Conservation (phyloP, 2,329 filamentous ascomycete species). For the Cercospora zeina region DNA sequence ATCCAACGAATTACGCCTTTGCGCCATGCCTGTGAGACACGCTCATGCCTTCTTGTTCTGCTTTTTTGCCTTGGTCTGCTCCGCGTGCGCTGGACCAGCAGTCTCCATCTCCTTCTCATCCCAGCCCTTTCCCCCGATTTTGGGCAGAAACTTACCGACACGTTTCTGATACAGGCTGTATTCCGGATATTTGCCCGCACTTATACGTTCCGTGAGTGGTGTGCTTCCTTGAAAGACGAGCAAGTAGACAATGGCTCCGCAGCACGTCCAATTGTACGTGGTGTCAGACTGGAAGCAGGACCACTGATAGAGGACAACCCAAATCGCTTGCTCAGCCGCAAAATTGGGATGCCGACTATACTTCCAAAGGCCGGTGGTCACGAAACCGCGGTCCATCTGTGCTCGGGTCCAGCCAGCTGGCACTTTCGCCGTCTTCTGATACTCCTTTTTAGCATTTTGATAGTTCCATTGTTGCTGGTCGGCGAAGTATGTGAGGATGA, state of each 20-base stretch:
- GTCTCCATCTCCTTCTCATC: conserved; percentile 35
- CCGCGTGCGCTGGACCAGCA: conserved; percentile 21
- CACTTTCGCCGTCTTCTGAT: conserved; percentile 71
- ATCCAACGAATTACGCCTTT: background rate
- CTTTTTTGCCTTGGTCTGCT: conserved; percentile 19
- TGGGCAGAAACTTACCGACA: conserved; percentile 82
- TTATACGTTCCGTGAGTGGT: conserved; percentile 80
- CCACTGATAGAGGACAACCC: conserved; percentile 88
- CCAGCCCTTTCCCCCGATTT: conserved; percentile 39
- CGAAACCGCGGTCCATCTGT: conserved; percentile 87
- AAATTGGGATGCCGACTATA: conserved; percentile 95
- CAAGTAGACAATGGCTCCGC: conserved; percentile 69
- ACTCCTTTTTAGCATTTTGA: conserved; percentile 76
- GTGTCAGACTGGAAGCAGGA: conserved; percentile 70
- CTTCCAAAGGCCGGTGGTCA: conserved; percentile 79
- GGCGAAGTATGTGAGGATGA: conserved; percentile 73
- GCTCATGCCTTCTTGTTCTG: conserved; percentile 10
- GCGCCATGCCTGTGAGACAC: background rate
- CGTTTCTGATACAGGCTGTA: conserved; percentile 80
- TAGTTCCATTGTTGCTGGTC: conserved; percentile 94
- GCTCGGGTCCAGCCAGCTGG: conserved; percentile 60
- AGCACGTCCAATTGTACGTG: conserved; percentile 74
- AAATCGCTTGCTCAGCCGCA: conserved; percentile 84
- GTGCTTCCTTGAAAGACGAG: conserved; percentile 88
- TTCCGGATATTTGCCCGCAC: conserved; percentile 78